Base-by-base conservation (phyloP, 1,139 yeast species). In the Diutina catenulata region DNA sequence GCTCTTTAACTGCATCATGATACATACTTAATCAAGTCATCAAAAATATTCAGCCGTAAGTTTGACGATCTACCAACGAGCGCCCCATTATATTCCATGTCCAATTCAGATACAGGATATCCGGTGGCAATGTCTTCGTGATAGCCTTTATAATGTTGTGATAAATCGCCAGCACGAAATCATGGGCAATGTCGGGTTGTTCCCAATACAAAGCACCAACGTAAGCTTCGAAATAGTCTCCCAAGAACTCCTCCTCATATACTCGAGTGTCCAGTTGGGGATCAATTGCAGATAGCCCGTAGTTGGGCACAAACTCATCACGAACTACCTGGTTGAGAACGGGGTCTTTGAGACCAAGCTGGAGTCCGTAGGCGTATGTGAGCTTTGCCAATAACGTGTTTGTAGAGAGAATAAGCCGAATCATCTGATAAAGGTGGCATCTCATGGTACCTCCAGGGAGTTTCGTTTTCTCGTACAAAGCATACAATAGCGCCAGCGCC, bases 141-240 rank as follows among this genome's bases (percentile, higher is more conserved):
- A 31, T 31, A 5, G 35, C 35, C 8, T 20, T 11, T 15, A 31
- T 21, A 3, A 31, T 18, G 8, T 19, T n/a, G 3, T 21, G 18
- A 14, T 31, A 31, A 21, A 31, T 31, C n/a, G 21, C 26, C 6
- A 24, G 15, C 7, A 31, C 35, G 13, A 31, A 65, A 18, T 42
- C 38, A 40, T 57, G 59, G 1, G 70, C 70, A 3, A 51, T 57
- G 4, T 51, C 52, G 2, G 70, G 70, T 43, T 54, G 64, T 44
- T 64, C 70, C 26, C 64, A 44, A 37, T 57, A 59, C 33, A 65
- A 51, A 0, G 70, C 68, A n/a, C 70, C 71, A 25, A 64, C 63
- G 40, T 65, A 65, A 36, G 61, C 62, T 44, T 65, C 71, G 41
- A 65, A 65, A 45, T 60, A 65, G 42, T 65, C 71, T 3, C 66